phyloP scores from a whole-genome alignment of 306 rosid species.

The Cucurbita maxima region DNA sequence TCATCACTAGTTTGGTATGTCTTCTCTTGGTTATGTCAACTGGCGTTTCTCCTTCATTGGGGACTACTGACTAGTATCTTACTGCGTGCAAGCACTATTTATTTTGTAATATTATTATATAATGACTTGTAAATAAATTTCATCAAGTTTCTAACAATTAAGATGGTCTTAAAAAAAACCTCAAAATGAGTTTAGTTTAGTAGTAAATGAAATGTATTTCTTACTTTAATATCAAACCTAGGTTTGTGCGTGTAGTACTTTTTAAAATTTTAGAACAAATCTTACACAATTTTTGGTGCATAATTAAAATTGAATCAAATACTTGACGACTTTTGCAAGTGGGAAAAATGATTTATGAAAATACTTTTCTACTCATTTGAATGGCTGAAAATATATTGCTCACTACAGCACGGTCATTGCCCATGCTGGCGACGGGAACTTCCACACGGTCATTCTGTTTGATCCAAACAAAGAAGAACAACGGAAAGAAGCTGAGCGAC shows the following conservation, averaged over 20 bases:
- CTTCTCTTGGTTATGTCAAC: background rate
- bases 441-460: conserved; percentile 68
- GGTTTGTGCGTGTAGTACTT: background rate
- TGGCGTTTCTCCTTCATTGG: background rate
- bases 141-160: background rate
- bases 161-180: background rate
- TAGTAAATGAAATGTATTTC: too few relatives aligned
- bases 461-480: conserved; percentile 66
- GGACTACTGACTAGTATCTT: background rate
- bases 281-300: background rate
- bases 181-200: too few relatives aligned
- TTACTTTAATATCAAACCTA: too few relatives aligned
- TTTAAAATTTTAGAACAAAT: background rate
- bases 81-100: background rate
- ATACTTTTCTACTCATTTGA: background rate
- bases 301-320: background rate
- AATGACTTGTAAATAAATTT: background rate
- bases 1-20: conserved; percentile 70
- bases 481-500: conserved; percentile 60
- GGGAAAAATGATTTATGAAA: background rate
- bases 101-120: background rate
- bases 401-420: conserved; percentile 66
- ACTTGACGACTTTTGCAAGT: background rate
- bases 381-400: conserved; percentile 8
- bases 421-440: conserved; percentile 97